phyloP scores from a whole-genome alignment of 371 early-diverging fungal genomes.

The Chytridiales sp. region DNA sequence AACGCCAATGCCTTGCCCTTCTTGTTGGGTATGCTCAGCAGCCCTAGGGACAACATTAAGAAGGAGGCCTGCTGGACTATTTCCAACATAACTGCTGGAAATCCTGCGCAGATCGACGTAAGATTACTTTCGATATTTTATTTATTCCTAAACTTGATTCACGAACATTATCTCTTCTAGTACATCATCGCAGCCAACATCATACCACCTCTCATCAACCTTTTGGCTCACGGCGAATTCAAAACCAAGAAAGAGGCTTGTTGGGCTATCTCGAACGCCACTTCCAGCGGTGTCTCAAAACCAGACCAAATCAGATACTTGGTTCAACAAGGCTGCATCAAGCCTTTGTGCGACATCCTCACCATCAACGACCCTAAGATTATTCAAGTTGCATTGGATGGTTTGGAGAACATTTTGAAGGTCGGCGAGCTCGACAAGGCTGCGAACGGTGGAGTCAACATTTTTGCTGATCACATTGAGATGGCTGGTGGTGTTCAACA shows the following conservation, averaged over 20 bases:
- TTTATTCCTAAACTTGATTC: not conserved
- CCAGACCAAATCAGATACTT: conserved; percentile 87
- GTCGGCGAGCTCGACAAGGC: conserved; percentile 83
- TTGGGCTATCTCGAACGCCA: conserved; percentile 99
- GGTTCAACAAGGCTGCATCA: conserved; percentile 88
- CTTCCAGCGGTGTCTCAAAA: conserved; percentile 83
- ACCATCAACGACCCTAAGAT: conserved; percentile 89
- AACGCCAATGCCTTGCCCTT: conserved; percentile 86
- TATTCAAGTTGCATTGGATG: conserved; percentile 95
- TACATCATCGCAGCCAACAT: conserved; percentile 92
- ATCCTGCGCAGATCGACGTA: conserved; percentile 87
- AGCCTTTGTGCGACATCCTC: conserved; percentile 92
- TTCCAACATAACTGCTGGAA: conserved; percentile 99
- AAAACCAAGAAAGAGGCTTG: conserved; percentile 99
- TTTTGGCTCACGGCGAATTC: conserved; percentile 87
- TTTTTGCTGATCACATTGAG: conserved; percentile 82
- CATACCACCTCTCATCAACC: conserved; percentile 88
- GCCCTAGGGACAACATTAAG: conserved; percentile 90
- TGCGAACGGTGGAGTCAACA: conserved; percentile 66
- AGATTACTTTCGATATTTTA: conserved; percentile 6
- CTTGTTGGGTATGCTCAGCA: conserved; percentile 75
- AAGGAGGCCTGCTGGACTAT: conserved; percentile 99
- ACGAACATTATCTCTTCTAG: conserved; percentile 18
- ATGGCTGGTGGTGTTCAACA: conserved; percentile 90
- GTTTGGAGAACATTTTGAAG: conserved; percentile 94